Percentiles rank a stretch among this genome's conserved stretches.
phyloP scores from a whole-genome alignment of 2,329 filamentous ascomycete genomes.

The Colletotrichum sp. region DNA sequence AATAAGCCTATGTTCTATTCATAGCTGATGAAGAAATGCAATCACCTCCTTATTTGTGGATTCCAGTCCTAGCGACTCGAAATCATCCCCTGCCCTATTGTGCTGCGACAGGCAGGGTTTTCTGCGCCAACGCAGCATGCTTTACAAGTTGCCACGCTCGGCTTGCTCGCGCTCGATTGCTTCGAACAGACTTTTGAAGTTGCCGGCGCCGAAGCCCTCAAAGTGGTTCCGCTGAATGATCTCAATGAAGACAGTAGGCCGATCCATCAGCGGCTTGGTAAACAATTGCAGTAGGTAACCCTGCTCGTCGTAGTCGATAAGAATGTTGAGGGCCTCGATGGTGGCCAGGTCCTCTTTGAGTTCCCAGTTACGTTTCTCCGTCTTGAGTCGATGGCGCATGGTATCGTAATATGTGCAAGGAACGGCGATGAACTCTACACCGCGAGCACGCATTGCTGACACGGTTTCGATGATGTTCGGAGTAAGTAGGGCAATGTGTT shows the following conservation, averaged over 20 bases:
- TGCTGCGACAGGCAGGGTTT: neutral
- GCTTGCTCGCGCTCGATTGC: constrained; percentile 94
- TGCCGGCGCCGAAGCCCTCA: constrained; percentile 90
- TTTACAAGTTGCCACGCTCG: constrained; percentile 78
- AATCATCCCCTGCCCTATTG: neutral
- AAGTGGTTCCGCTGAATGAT: constrained; percentile 94
- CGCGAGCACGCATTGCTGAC: constrained; percentile 78
- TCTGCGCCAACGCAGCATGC: neutral
- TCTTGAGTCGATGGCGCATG: constrained; percentile 76
- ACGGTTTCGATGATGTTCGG: constrained; percentile 80
- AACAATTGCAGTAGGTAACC: constrained; percentile 83
- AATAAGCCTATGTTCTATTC: neutral
- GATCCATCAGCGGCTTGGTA: constrained; percentile 89
- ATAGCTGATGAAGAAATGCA: neutral
- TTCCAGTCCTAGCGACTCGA: neutral
- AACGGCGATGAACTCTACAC: constrained; percentile 91
- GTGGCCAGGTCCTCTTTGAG: constrained; percentile 82
- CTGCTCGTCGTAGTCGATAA: constrained; percentile 94
- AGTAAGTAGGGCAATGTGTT: constrained; percentile 91
- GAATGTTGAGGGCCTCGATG: constrained; percentile 79
- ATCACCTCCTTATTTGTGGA: neutral
- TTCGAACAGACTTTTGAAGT: constrained; percentile 95
- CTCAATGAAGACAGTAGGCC: constrained; percentile 94
- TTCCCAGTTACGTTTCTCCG: constrained; percentile 62
- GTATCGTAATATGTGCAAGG: constrained; percentile 85